Conservation (phyloP, 2,329 filamentous ascomycete genomes). For the Cytospora leucostoma region DNA sequence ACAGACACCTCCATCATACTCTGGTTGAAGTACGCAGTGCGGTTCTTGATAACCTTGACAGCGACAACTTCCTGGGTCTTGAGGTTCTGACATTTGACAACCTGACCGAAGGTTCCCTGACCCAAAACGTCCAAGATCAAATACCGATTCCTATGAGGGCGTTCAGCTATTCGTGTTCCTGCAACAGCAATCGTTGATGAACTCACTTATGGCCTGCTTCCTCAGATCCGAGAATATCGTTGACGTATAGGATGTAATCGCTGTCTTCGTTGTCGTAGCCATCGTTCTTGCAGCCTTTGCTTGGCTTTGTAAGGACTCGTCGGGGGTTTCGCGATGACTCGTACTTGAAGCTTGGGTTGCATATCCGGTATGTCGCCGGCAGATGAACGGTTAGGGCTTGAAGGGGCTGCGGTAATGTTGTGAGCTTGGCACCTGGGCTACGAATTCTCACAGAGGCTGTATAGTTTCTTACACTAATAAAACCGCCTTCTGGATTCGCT, state of each 20-base stretch:
- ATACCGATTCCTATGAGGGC: conserved; percentile 74
- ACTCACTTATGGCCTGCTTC: conserved; percentile 94
- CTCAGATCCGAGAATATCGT: conserved; percentile 96
- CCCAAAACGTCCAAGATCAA: conserved; percentile 95
- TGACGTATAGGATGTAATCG: conserved; percentile 98
- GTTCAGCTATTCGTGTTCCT: conserved; percentile 14
- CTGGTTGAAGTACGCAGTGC: conserved; percentile 98
- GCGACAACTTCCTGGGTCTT: conserved; percentile 98
- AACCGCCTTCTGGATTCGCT: conserved; percentile 94
- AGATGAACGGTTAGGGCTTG: conserved; percentile 94
- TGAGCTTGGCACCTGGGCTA: conserved; percentile 10
- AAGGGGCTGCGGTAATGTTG: conserved; percentile 64
- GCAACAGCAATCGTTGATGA: not conserved
- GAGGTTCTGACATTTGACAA: conserved; percentile 97
- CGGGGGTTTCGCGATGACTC: conserved; percentile 96
- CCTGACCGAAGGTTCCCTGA: conserved; percentile 96
- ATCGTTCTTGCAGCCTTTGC: conserved; percentile 98
- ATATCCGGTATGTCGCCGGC: conserved; percentile 95
- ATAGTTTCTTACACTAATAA: conserved; percentile 77
- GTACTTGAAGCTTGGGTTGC: conserved; percentile 97
- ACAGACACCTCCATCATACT: conserved; percentile 99
- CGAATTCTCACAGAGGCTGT: conserved; percentile 4
- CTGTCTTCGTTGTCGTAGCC: conserved; percentile 99
- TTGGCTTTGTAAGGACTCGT: conserved; percentile 94
- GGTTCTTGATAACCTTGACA: conserved; percentile 98